Conservation (phyloP, 495 filamentous ascomycete genomes). For the Neurospora sp. region DNA sequence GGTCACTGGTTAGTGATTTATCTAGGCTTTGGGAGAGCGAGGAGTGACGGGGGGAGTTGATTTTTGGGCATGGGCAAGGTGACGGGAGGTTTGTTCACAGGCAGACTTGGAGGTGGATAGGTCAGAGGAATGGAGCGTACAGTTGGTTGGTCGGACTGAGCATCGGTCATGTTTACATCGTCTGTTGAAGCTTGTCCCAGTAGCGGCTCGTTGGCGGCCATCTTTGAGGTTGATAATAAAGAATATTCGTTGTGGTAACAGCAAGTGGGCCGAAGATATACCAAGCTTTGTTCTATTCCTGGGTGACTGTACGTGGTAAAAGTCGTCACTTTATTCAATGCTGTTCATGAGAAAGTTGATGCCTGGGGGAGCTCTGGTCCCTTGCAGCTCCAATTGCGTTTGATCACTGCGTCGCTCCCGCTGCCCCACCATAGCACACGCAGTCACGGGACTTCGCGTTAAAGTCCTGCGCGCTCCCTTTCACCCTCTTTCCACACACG, state of each 20-base stretch:
- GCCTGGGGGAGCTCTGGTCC: neutral
- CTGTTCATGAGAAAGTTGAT: neutral
- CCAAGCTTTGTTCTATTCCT: neutral
- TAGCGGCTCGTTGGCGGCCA: neutral
- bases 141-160: slow-evolving; percentile 10
- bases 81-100: neutral
- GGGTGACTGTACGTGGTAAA: neutral
- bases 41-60: neutral
- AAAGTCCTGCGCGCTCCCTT: neutral
- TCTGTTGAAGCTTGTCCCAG: neutral
- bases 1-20: slow-evolving; percentile 15
- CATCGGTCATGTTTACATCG: slow-evolving; percentile 24
- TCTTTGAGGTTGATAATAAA: neutral
- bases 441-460: slow-evolving; percentile 22
- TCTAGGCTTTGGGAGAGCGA: neutral
- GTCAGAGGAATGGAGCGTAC: slow-evolving; percentile 3
- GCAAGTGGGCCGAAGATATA: neutral
- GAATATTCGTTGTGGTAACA: neutral
- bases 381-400: neutral
- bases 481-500: neutral
- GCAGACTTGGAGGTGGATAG: neutral
- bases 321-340: neutral
- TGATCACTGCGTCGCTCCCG: neutral
- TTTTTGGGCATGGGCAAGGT: neutral
- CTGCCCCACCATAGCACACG: slow-evolving; percentile 5